phyloP scores from a whole-genome alignment of 257 asterid genomes.

The Ballota nigra region DNA sequence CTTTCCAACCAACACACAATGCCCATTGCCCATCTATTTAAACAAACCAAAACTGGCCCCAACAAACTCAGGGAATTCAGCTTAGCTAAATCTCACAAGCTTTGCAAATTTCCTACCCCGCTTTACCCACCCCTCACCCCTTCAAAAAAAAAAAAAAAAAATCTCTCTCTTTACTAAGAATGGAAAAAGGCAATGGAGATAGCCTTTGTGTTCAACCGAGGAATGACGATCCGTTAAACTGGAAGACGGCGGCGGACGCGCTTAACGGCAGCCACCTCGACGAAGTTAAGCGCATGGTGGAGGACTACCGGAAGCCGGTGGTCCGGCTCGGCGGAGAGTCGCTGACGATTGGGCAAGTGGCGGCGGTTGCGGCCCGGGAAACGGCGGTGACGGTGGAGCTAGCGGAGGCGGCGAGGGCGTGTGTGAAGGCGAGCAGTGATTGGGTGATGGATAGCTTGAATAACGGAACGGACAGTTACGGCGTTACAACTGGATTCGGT shows the following conservation, averaged over 20 bases:
- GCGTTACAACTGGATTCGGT: constrained; percentile 37
- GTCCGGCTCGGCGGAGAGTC: constrained; percentile 35
- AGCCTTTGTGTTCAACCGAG: background rate
- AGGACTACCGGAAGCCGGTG: constrained; percentile 31
- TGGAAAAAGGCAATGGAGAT: constrained; percentile 3
- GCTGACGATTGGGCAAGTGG: constrained; percentile 37
- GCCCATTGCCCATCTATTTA: constrained; percentile 28
- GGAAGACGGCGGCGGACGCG: constrained; percentile 33
- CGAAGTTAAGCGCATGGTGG: constrained; percentile 42
- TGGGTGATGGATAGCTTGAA: constrained; percentile 41
- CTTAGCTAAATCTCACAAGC: constrained; percentile 26
- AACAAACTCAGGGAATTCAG: constrained; percentile 33
- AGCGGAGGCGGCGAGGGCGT: constrained; percentile 31
- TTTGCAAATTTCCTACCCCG: constrained; percentile 22
- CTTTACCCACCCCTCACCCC: constrained; percentile 1
- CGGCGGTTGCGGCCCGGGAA: constrained; percentile 23
- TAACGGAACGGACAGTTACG: constrained; percentile 36
- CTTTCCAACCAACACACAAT: constrained; percentile 30
- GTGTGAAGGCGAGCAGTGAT: constrained; percentile 35
- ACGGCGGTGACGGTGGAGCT: constrained; percentile 37
- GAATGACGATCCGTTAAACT: constrained; percentile 29
- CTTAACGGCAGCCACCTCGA: constrained; percentile 37
- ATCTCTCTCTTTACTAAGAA: background rate
- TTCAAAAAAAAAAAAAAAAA: no score
- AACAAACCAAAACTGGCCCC: constrained; percentile 24